Percentiles rank a stretch among this genome's conserved stretches.
Evolutionary conservation across 257 asterid genomes (phyloP).

Genomic region (Gentiana macrophylla): DNA sequence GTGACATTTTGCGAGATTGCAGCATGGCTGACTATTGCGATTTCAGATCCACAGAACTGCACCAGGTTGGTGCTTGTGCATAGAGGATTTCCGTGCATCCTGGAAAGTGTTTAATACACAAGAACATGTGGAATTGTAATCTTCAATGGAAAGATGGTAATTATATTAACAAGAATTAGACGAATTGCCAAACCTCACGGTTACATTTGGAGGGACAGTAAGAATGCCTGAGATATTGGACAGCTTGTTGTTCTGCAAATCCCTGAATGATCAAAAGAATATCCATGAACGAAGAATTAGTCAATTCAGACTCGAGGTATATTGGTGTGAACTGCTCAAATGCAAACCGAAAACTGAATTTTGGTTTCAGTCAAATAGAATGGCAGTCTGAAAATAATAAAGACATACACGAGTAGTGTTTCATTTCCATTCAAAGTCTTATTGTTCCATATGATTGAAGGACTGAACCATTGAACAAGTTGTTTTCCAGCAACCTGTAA

Average conservation of each 20-base stretch:
- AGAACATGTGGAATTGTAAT: neutral
- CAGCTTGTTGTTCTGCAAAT: slow-evolving; percentile 53
- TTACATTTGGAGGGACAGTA: slow-evolving; percentile 39
- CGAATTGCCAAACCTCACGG: slow-evolving; percentile 50
- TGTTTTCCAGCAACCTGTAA: slow-evolving; percentile 74
- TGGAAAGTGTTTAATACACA: slow-evolving; percentile 17
- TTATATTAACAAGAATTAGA: no score
- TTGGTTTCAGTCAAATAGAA: neutral
- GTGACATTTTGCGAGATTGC: slow-evolving; percentile 15
- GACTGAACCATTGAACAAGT: slow-evolving; percentile 68
- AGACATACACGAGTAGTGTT: slow-evolving; percentile 61
- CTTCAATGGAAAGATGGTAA: neutral
- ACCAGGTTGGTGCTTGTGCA: slow-evolving; percentile 30
- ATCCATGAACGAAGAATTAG: neutral
- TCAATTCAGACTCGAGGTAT: neutral
- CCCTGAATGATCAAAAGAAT: slow-evolving; percentile 40
- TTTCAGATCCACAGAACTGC: slow-evolving; percentile 44
- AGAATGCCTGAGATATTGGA: slow-evolving; percentile 46
- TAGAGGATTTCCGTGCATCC: slow-evolving; percentile 77
- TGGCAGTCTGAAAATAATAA: neutral
- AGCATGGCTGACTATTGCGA: slow-evolving; percentile 24
- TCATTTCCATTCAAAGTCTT: slow-evolving; percentile 51
- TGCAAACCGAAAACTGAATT: neutral
- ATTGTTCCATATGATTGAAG: slow-evolving; percentile 71
- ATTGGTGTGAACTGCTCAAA: neutral